Conservation (phyloP, 352 stramenopile species). For the Aphanomyces cochlioides region DNA sequence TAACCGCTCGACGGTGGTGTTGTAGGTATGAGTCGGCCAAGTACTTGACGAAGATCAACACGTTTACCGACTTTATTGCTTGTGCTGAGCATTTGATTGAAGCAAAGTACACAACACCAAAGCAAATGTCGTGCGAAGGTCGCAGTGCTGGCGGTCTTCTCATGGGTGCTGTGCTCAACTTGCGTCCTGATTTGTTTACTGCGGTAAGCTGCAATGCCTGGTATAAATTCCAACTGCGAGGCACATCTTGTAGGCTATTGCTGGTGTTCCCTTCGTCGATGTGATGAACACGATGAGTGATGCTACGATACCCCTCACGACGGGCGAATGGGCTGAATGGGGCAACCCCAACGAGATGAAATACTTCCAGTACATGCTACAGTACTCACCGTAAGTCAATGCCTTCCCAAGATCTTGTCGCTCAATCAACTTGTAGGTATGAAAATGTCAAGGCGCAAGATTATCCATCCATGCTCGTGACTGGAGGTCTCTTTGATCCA, state of each 20-base stretch:
- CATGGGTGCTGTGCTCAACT: constrained; percentile 95
- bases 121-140: constrained; percentile 92
- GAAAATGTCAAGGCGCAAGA: constrained; percentile 87
- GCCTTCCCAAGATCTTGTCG: not conserved
- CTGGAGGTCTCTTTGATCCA: constrained; percentile 85
- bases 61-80: constrained; percentile 95
- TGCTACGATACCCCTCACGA: constrained; percentile 93
- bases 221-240: too few relatives aligned
- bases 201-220: constrained; percentile 39
- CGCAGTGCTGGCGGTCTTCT: constrained; percentile 94
- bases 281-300: constrained; percentile 97
- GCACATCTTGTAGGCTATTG: constrained; percentile 50
- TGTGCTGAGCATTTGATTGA: constrained; percentile 89
- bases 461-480: constrained; percentile 91
- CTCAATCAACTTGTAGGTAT: constrained; percentile 43
- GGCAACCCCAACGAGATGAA: constrained; percentile 96
- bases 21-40: constrained; percentile 85
- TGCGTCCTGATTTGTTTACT: constrained; percentile 94
- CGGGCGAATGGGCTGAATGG: constrained; percentile 96
- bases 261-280: constrained; percentile 97
- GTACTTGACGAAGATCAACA: constrained; percentile 97
- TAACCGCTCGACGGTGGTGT: not conserved
- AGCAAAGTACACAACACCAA: constrained; percentile 59
- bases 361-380: constrained; percentile 94
- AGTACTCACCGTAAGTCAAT: constrained; percentile 72